Base-by-base conservation (phyloP, 139 green algal species). In the Mesotaenium endlicherianum region DNA sequence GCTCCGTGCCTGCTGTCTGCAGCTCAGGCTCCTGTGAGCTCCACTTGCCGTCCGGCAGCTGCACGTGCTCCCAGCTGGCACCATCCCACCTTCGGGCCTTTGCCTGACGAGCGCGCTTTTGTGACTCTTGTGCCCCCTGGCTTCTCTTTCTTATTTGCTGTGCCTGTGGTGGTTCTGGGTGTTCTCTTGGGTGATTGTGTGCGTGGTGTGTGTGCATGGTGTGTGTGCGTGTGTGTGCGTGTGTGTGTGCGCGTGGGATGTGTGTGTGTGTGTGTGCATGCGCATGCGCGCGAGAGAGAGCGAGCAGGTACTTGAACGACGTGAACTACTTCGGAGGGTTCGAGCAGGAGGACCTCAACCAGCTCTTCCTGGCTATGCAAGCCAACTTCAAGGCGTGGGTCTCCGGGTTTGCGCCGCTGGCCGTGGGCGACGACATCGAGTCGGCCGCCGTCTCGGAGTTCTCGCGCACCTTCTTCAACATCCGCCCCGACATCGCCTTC, bases 401-500 rank as follows among this genome's bases (percentile, higher is more conserved):
- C 0, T 84, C 81, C 0, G 81, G 81, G 40, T 87, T 87, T 58
- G 75, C 81, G 2, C 81, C 81, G 0, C 67, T 85, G 42, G 81
- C 42, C 34, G 55, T 87, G 26, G 72, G 55, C n/a, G 79, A 34
- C 20, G 74, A 85, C 34, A 59, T 85, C 30, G 81, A 87, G 17
- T 45, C 74, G 30, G 26, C 38, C 30, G 75, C 74, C 26, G 81
- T 87, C 55, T 40, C 82, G 34, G 81, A 87, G 59, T 87, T 87
- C 75, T 47, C 17, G 20, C 74, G 81, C 34, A 87, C 81, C 16
- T 41, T 87, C 41, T 87, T 87, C 75, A 86, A 75, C 67, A 80
- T 87, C 36, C 72, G 81, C n/a, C 81, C 81, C 14, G 81, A 87
- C 67, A 87, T 87, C 30, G 81, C 81, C 36, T 49, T 87, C 1